These are phyloP conservation scores for Immersiporthe knoxdaviesiana DNA, from an alignment of 2,329 filamentous ascomycete species.

Conservation along the genomic window DNA sequence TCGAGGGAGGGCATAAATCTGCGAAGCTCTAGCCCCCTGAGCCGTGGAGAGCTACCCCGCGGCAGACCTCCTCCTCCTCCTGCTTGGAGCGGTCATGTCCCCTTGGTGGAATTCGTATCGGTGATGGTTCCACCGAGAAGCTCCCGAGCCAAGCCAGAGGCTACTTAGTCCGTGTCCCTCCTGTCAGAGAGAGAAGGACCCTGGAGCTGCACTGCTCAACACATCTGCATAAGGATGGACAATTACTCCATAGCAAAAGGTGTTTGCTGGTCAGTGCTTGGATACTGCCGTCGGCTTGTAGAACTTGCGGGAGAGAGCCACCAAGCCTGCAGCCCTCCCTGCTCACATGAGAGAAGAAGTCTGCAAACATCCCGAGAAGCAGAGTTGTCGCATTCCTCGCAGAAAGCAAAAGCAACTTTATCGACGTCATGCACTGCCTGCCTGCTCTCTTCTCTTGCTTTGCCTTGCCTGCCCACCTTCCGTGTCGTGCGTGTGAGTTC, in stretches of 20 bases:
- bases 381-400: not conserved
- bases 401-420: not conserved
- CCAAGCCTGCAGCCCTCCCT: not conserved
- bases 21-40: slow-evolving; percentile 4
- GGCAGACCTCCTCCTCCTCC: no score
- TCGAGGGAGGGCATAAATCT: not conserved
- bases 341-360: not conserved
- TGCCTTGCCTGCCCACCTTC: not conserved
- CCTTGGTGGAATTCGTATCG: not conserved
- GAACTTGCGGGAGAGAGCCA: not conserved
- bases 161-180: no score
- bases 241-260: not conserved
- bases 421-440: not conserved
- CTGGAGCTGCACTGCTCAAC: not conserved
- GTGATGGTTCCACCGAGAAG: not conserved
- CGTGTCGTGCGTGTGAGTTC: not conserved
- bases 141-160: not conserved
- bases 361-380: not conserved
- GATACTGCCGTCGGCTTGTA: not conserved
- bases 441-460: no score
- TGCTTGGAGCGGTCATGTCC: not conserved
- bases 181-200: slow-evolving; percentile 1
- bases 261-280: slow-evolving; percentile 1
- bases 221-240: not conserved
- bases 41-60: slow-evolving; percentile 9